Conservation (phyloP, 2,329 filamentous ascomycete species). For the Botrytis elliptica region DNA sequence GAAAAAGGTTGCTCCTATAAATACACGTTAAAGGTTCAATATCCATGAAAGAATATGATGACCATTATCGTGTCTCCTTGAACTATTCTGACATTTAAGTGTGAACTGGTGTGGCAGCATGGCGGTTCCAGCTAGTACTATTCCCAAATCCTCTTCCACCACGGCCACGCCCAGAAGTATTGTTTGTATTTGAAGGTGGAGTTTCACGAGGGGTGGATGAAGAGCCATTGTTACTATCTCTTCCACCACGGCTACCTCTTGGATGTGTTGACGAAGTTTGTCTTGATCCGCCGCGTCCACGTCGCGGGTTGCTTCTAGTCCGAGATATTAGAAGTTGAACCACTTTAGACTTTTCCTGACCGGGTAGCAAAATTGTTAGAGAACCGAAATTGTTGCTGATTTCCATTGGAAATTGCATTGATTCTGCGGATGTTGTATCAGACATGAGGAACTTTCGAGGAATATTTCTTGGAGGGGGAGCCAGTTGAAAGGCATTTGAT, state of each 20-base stretch:
- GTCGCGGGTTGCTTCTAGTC: constrained; percentile 39
- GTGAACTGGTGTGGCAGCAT: constrained; percentile 36
- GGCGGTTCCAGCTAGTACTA: constrained; percentile 31
- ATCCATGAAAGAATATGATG: constrained; percentile 18
- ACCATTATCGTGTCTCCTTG: not conserved
- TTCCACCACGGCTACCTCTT: constrained; percentile 34
- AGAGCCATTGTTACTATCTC: constrained; percentile 34
- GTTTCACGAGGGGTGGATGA: constrained; percentile 32
- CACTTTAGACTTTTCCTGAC: constrained; percentile 44
- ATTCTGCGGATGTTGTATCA: constrained; percentile 48
- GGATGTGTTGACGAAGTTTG: constrained; percentile 33
- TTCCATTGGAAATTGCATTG: constrained; percentile 44
- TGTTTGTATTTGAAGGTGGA: constrained; percentile 28
- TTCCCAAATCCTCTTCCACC: constrained; percentile 33
- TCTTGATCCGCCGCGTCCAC: constrained; percentile 33
- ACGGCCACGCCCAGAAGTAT: constrained; percentile 30
- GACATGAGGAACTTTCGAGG: constrained; percentile 51
- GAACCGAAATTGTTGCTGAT: constrained; percentile 42
- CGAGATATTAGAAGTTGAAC: constrained; percentile 41
- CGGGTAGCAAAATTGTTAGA: constrained; percentile 49
- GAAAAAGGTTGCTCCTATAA: constrained; percentile 28
- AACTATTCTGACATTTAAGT: constrained; percentile 30
- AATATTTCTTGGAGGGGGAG: constrained; percentile 53
- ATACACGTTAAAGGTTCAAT: constrained; percentile 29
- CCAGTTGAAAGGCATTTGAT: constrained; percentile 62